Base-by-base conservation (phyloP, 257 asterid species). In the Gentiana macrophylla region DNA sequence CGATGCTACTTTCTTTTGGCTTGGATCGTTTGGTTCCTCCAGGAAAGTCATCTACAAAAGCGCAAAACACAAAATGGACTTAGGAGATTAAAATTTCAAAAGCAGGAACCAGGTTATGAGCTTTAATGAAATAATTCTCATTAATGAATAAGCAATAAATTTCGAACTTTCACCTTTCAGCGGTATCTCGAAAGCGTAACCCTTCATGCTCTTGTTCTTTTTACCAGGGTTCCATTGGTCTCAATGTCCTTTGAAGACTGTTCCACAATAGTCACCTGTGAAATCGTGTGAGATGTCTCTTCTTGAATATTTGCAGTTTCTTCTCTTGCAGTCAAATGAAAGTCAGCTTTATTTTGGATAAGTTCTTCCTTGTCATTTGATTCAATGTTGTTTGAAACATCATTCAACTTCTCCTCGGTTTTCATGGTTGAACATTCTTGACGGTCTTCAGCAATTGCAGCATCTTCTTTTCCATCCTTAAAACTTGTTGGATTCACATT, bases 11-110 rank as follows among this genome's bases (percentile, higher is more conserved):
- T 73, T 80, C 82, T 73, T 82, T 67, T 70, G 80, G 15, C 49
- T 69, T 7, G 62, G 38, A 36, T 53, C 41, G 48, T 35, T 65
- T 65, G 66, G 70, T 71, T 78, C 89, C 63, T 76, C 59, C 60
- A 11, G 86, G 80, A n/a, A n/a, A 67, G 79, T 69, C 53, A 57
- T 81, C 98, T 90, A 62, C 63, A 74, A n/a, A n/a, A n/a, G n/a
- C n/a, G n/a, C 37, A 61, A 50, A 67, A 60, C 49, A 57, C 53
- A 55, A 44, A 62, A 46, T 8, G 35, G 13, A 63, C 32, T 51
- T 35, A 76, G 56, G 49, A 56, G 32, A 58, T n/a, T 13, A 9
- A 69, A 58, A 55, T 50, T 50, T 54, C 58, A 52, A 41, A 5
- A 5, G 8, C 61, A 13, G 6, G 1, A 62, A 24, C 49, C 52